Percentiles rank a stretch among this genome's conserved stretches.
These are phyloP conservation scores for Rubus idaeus DNA, from an alignment of 306 rosid genomes.

Conservation along the genomic window DNA sequence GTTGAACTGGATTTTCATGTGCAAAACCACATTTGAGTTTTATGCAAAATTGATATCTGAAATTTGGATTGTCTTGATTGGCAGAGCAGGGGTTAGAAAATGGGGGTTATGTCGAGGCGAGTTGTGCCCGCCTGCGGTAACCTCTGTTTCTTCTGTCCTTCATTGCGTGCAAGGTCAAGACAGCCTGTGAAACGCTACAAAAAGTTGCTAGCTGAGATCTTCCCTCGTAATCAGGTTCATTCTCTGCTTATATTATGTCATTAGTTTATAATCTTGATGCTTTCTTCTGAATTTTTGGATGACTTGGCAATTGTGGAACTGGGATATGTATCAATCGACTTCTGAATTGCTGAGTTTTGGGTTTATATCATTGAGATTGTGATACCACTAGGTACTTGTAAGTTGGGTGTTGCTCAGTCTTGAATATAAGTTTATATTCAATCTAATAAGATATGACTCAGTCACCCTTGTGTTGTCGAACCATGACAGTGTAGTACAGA, in stretches of 20 bases:
- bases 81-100: conserved; percentile 42
- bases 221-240: conserved; percentile 81
- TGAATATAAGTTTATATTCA: background rate
- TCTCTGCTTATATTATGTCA: background rate
- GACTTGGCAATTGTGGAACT: too few relatives aligned
- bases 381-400: background rate
- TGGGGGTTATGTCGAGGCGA: conserved; percentile 99
- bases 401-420: background rate
- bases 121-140: conserved; percentile 90
- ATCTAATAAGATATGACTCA: background rate
- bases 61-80: conserved; percentile 25
- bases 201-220: conserved; percentile 76
- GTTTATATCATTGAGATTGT: background rate
- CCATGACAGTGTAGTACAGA: background rate
- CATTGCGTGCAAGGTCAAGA: conserved; percentile 86
- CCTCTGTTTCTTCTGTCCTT: conserved; percentile 88
- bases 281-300: too few relatives aligned
- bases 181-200: conserved; percentile 96
- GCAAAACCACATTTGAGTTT: background rate
- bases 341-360: background rate
- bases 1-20: too few relatives aligned
- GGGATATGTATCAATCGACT: background rate
- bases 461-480: conserved; percentile 15
- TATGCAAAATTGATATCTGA: conserved; percentile 17
- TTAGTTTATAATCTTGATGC: too few relatives aligned